phyloP scores from a whole-genome alignment of 2,329 filamentous ascomycete species.

The Aureobasidium namibiae region DNA sequence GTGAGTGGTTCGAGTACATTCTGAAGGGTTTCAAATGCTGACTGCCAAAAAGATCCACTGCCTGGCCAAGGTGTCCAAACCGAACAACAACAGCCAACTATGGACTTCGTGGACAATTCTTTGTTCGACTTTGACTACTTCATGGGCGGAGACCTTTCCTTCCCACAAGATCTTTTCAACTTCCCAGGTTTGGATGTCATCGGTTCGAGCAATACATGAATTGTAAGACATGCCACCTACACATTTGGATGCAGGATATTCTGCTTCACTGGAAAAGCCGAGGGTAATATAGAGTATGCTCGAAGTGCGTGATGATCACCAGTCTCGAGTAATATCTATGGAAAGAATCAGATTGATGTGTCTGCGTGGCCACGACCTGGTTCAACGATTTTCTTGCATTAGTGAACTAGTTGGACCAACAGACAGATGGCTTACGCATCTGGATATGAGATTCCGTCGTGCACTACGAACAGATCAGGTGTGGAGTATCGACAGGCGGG shows the following conservation, averaged over 20 bases:
- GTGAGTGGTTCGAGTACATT: neutral
- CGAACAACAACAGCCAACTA: neutral
- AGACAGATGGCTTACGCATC: too few relatives aligned
- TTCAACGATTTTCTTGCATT: too few relatives aligned
- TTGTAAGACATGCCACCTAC: neutral
- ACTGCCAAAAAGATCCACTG: neutral
- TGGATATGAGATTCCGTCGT: too few relatives aligned
- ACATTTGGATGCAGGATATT: neutral
- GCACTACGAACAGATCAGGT: too few relatives aligned
- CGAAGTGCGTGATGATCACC: too few relatives aligned
- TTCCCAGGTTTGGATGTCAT: neutral
- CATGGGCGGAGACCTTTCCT: neutral
- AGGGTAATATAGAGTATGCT: too few relatives aligned
- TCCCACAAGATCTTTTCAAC: neutral
- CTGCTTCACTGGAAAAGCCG: too few relatives aligned
- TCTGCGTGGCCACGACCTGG: too few relatives aligned
- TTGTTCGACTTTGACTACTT: slow-evolving; percentile 3
- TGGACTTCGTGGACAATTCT: neutral
- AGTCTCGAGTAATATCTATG: too few relatives aligned
- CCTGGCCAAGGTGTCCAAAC: neutral
- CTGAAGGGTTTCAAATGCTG: neutral
- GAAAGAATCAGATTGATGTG: too few relatives aligned
- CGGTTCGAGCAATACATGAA: neutral
- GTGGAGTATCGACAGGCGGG: too few relatives aligned
- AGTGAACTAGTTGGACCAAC: too few relatives aligned